Conservation (phyloP, 352 stramenopile species). For the Elongisporangium senticosum region DNA sequence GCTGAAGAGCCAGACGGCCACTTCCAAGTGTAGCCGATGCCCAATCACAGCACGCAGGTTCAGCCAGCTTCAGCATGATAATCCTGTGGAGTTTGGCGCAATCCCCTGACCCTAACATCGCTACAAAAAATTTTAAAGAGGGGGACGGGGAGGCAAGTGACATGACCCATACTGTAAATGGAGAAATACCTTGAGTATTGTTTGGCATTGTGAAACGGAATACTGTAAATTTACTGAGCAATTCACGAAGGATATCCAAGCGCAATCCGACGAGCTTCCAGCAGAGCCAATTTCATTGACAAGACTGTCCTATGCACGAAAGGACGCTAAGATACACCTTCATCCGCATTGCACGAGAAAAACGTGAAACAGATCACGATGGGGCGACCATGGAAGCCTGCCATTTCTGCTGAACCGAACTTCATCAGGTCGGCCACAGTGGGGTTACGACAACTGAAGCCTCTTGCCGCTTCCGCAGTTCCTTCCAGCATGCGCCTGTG, state of each 20-base stretch:
- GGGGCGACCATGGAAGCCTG: neutral
- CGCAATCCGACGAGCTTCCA: neutral
- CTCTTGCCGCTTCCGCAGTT: neutral
- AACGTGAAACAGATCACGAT: neutral
- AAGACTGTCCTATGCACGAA: neutral
- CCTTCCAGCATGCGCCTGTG: neutral
- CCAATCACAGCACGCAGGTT: neutral
- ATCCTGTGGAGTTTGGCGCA: neutral
- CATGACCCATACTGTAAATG: neutral
- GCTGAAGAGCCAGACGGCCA: constrained; percentile 3
- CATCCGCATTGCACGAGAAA: neutral
- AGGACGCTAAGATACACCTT: neutral
- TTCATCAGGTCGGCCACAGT: neutral
- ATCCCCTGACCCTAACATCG: neutral
- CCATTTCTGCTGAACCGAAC: neutral
- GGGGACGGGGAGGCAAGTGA: neutral
- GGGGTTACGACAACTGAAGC: neutral
- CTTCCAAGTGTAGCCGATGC: neutral
- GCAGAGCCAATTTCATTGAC: neutral
- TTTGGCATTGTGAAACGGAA: neutral
- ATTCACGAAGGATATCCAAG: neutral
- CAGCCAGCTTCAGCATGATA: neutral
- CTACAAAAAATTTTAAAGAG: neutral
- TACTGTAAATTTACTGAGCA: neutral
- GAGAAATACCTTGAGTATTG: neutral